Conservation (phyloP, 2,329 filamentous ascomycete genomes). For the Fusarium pseudograminearum region DNA sequence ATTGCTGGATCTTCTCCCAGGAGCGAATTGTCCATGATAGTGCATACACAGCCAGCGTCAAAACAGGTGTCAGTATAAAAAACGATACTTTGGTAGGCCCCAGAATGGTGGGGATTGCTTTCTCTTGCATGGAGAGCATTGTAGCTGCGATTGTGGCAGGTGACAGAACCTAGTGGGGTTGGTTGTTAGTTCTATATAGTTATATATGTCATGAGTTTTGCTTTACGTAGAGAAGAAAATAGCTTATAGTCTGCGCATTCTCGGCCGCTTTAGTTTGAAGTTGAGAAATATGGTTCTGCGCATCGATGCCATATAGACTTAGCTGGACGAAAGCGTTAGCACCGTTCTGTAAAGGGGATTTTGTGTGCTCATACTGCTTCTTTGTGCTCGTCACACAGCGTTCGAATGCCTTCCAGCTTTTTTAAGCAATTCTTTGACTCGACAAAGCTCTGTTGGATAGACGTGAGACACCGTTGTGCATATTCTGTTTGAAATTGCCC, state of each 20-base stretch:
- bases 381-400: neutral
- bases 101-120: slow-evolving; percentile 9
- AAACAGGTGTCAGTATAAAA: neutral
- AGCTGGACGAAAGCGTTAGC: neutral
- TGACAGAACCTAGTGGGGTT: neutral
- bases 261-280: neutral
- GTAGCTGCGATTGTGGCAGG: slow-evolving; percentile 2
- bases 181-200: neutral
- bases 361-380: neutral
- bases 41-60: neutral
- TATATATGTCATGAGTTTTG: neutral
- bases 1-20: neutral
- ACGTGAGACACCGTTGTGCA: neutral
- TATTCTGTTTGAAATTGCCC: neutral
- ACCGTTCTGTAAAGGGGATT: neutral
- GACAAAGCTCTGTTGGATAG: neutral
- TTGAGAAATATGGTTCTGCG: neutral
- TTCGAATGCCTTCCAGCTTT: neutral
- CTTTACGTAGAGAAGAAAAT: slow-evolving; percentile 1
- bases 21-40: neutral
- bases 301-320: neutral
- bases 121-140: slow-evolving; percentile 30
- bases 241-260: neutral
- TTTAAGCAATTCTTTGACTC: neutral
- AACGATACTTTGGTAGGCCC: slow-evolving; percentile 10